These are phyloP conservation scores for Lathyrus aphaca DNA, from an alignment of 306 rosid genomes.

Conservation along the genomic window DNA sequence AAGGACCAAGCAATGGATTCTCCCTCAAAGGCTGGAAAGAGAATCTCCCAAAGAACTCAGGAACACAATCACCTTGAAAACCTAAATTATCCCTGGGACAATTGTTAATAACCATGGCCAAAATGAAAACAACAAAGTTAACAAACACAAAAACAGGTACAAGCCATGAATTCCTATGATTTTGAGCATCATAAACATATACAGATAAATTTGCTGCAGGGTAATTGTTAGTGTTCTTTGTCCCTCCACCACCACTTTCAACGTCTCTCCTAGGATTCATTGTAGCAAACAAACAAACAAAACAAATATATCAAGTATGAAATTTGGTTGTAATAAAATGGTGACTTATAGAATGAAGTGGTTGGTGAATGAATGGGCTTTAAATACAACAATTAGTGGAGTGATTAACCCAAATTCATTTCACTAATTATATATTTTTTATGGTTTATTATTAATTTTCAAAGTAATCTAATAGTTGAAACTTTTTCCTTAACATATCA, in stretches of 20 bases:
- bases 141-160: constrained; percentile 67
- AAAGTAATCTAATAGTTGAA: no score
- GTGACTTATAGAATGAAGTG: constrained; percentile 21
- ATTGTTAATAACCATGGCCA: constrained; percentile 67
- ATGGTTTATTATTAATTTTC: no score
- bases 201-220: constrained; percentile 41
- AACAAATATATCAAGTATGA: constrained; percentile 1
- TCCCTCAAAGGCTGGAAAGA: constrained; percentile 78
- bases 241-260: constrained; percentile 52
- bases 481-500: no score
- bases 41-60: constrained; percentile 65
- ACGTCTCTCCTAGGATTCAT: constrained; percentile 56
- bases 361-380: constrained; percentile 37
- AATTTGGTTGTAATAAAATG: constrained; percentile 26
- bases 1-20: constrained; percentile 89
- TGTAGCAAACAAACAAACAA: neutral
- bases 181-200: constrained; percentile 49
- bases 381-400: constrained; percentile 31
- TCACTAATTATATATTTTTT: no score
- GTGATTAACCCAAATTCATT: constrained; percentile 28
- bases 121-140: constrained; percentile 64
- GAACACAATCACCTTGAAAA: constrained; percentile 55
- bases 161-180: constrained; percentile 82
- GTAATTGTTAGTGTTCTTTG: constrained; percentile 39
- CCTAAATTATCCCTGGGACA: constrained; percentile 57